Evolutionary conservation across 1,284 basidiomycete genomes (phyloP).

Genomic region (Malassezia restricta): DNA sequence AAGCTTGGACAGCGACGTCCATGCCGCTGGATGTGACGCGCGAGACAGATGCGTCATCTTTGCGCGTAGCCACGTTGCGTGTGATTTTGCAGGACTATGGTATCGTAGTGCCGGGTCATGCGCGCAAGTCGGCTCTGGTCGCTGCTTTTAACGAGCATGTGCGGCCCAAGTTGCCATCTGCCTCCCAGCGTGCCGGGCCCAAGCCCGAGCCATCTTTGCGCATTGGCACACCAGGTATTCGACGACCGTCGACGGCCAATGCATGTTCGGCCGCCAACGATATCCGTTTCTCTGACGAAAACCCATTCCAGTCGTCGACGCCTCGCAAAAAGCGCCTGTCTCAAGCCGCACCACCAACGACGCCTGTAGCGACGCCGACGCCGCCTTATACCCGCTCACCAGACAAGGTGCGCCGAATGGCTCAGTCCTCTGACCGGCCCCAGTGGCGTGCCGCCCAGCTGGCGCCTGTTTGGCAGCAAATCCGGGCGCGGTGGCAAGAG

Average conservation of each 20-base stretch:
- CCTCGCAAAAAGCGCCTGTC: background rate
- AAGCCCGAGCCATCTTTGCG: background rate
- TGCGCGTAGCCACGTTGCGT: conserved; percentile 12
- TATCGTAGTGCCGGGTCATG: conserved; percentile 5
- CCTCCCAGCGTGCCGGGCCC: background rate
- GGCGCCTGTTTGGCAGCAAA: background rate
- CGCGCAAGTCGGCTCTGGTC: conserved; percentile 9
- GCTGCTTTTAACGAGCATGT: conserved; percentile 12
- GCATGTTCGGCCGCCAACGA: background rate
- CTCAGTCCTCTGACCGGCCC: background rate
- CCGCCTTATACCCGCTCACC: background rate
- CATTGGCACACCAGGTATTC: background rate
- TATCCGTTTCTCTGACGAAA: conserved; percentile 13
- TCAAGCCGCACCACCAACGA: background rate
- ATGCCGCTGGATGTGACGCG: background rate
- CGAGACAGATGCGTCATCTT: background rate
- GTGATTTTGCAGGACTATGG: conserved; percentile 1
- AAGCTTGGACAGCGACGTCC: background rate
- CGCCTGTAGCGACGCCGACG: background rate
- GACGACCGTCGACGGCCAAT: background rate
- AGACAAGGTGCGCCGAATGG: background rate
- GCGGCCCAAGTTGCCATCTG: conserved; percentile 1
- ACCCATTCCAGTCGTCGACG: conserved; percentile 6
- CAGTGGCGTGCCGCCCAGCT: background rate
- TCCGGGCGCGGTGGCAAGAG: background rate